phyloP scores from a whole-genome alignment of 306 rosid genomes.

The Biancaea sappan region DNA sequence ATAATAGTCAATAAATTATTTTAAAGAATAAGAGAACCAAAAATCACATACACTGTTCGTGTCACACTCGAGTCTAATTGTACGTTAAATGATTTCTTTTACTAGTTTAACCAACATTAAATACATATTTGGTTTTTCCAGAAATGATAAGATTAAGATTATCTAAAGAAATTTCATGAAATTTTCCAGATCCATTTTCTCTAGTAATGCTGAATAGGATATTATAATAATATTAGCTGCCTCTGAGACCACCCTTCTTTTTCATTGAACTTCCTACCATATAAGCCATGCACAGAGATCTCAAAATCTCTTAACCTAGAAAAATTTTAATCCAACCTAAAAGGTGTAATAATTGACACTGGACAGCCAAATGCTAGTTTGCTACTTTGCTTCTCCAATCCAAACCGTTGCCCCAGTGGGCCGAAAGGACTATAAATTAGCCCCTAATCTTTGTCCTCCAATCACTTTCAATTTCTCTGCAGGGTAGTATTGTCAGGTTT shows the following conservation, averaged over 20 bases:
- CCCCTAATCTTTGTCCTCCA: no score
- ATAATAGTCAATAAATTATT: not conserved
- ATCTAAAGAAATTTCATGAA: not conserved
- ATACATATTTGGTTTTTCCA: not conserved
- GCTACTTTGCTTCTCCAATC: not conserved
- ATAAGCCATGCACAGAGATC: not conserved
- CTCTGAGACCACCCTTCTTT: not conserved
- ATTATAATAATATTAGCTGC: not conserved
- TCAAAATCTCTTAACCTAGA: not conserved
- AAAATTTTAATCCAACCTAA: constrained; percentile 25
- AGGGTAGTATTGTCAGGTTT: not conserved
- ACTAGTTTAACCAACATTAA: not conserved
- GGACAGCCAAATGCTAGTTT: not conserved
- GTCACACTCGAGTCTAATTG: not conserved
- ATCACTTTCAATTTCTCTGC: not conserved
- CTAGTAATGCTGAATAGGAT: not conserved
- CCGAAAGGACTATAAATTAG: not conserved
- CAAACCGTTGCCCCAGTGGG: not conserved
- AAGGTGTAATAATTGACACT: not conserved
- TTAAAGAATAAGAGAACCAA: not conserved
- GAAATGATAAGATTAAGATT: not conserved
- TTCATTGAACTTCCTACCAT: constrained; percentile 15
- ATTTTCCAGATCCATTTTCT: not conserved
- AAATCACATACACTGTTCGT: not conserved
- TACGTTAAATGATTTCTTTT: not conserved